Conservation (phyloP, 306 rosid genomes). For the Cicer pinnatifidum region DNA sequence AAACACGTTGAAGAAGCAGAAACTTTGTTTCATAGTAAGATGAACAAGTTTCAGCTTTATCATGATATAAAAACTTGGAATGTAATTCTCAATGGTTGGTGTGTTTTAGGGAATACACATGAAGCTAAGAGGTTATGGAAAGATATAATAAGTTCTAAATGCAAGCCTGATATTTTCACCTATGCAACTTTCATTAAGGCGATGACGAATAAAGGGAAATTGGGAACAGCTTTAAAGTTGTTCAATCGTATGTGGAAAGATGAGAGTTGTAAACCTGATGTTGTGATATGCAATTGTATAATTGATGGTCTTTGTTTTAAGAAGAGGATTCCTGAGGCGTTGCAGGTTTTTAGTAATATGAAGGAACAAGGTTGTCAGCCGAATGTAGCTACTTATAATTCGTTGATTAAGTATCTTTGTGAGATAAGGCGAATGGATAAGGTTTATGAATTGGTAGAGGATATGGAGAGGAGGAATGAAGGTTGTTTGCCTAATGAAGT, state of each 20-base stretch:
- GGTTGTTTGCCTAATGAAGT: slow-evolving; percentile 61
- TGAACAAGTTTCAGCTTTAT: slow-evolving; percentile 46
- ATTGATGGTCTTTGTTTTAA: slow-evolving; percentile 87
- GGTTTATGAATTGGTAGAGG: slow-evolving; percentile 64
- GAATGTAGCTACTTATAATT: slow-evolving; percentile 70
- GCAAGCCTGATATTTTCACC: slow-evolving; percentile 69
- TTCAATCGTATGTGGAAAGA: slow-evolving; percentile 69
- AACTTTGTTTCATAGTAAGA: slow-evolving; percentile 58
- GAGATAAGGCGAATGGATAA: slow-evolving; percentile 64
- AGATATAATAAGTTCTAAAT: slow-evolving; percentile 61
- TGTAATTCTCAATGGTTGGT: slow-evolving; percentile 82
- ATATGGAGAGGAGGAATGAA: slow-evolving; percentile 65
- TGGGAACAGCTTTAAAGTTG: slow-evolving; percentile 68
- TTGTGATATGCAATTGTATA: slow-evolving; percentile 70
- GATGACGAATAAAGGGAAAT: slow-evolving; percentile 73
- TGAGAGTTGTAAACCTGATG: slow-evolving; percentile 58
- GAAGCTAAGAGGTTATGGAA: slow-evolving; percentile 85
- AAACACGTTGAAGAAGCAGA: slow-evolving; percentile 82
- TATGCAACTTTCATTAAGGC: slow-evolving; percentile 70
- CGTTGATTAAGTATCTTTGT: slow-evolving; percentile 68
- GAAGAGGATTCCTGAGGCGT: slow-evolving; percentile 80
- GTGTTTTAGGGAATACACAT: slow-evolving; percentile 64
- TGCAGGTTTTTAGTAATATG: slow-evolving; percentile 67
- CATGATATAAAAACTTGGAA: slow-evolving; percentile 71
- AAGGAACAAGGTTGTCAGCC: slow-evolving; percentile 53